Evolutionary conservation across 164 flowering plant species (phyloP), one percentile per base, ranked within the genome.

Genomic region (Umbellularia californica): DNA sequence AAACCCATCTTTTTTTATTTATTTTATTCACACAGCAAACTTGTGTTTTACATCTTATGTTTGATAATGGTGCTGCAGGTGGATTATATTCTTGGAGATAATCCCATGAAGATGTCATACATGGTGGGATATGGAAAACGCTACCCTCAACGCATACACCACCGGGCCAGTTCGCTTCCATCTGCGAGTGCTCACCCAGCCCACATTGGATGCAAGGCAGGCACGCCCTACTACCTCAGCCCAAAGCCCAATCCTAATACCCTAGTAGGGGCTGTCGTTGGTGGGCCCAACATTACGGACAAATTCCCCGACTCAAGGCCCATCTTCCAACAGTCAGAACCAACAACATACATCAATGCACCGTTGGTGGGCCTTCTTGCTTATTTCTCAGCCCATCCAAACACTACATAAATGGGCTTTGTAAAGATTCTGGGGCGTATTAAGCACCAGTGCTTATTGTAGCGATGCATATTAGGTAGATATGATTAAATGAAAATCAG

Each of bases 301-400:
- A 84, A 87, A 0, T 95, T 90, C 69, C 96, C 97, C 0, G 98
- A 95, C 76, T 92, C 97, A 4, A 87, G 99, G 84, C 92, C 96
- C 0, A 86, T 66, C 77, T 93, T 90, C 68, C 92, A 89, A 71
- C 87, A 92, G 77, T 90, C 97, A 0, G 99, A 93, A 87, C 99
- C 99, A 84, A 93, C 99, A 0, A 95, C 99, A 3, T 95, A 95
- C 73, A 89, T 93, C 58, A 95, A 95, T 68, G 98, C 99, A 0
- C 99, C 99, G 0, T 82, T 95, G 58, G 94, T 95, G 80, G 99
- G 99, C 80, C 83, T 93, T 0, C 86, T 95, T 0, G 93, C 85
- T 1, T 92, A 81, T 82, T 93, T 95, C 74, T 84, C 88, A 58
- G 87, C 96, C 84, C 95, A 90, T 77, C 73, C 83, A 7, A 62